These are phyloP conservation scores for Dendrothele bispora DNA, from an alignment of 768 basidiomycete species.

Conservation along the genomic window DNA sequence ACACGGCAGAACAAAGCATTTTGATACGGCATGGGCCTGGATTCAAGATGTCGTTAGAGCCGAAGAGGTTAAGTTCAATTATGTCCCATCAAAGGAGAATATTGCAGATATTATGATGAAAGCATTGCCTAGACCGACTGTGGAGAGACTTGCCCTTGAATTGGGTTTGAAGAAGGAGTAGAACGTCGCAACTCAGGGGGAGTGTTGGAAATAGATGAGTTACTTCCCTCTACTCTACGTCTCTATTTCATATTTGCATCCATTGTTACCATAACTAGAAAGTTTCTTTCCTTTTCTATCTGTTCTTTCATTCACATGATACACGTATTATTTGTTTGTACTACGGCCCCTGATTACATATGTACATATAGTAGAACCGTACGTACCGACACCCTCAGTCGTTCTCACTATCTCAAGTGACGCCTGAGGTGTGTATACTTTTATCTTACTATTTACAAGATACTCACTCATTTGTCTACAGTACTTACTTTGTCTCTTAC, in stretches of 20 bases:
- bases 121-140: conserved; percentile 8
- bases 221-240: not conserved
- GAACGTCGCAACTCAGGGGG: not conserved
- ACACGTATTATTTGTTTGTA: not conserved
- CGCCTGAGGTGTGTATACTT: not conserved
- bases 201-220: not conserved
- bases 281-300: not conserved
- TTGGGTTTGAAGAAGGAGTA: not conserved
- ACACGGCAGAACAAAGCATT: conserved; percentile 28
- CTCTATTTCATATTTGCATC: not conserved
- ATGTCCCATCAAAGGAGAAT: conserved; percentile 6
- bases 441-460: not conserved
- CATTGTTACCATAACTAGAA: not conserved
- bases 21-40: conserved; percentile 21
- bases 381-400: not conserved
- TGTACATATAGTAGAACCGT: not conserved
- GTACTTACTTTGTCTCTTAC: not conserved
- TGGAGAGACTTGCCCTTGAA: not conserved
- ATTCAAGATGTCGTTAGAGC: conserved; percentile 8
- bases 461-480: not conserved
- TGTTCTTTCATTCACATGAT: not conserved
- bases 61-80: conserved; percentile 6
- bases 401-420: not conserved
- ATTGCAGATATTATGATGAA: conserved; percentile 14
- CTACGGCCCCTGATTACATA: not conserved